Evolutionary conservation across 768 basidiomycete genomes (phyloP).

Genomic region (Collybia mongolica): DNA sequence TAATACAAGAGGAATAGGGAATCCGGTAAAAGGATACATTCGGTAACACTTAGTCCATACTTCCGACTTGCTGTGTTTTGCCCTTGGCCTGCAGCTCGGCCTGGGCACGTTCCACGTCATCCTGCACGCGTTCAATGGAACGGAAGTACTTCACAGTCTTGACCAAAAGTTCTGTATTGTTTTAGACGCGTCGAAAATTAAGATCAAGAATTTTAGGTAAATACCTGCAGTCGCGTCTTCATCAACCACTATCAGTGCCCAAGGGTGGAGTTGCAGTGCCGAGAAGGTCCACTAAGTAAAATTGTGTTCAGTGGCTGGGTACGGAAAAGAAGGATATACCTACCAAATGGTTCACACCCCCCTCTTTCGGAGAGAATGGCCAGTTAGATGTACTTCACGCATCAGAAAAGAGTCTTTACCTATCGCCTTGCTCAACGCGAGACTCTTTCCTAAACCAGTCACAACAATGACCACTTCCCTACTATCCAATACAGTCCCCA

Average conservation of each 20-base stretch:
- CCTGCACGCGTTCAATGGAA: slow-evolving; percentile 84
- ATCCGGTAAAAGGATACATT: no score
- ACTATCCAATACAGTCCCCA: slow-evolving; percentile 81
- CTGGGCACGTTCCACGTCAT: slow-evolving; percentile 71
- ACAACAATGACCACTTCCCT: slow-evolving; percentile 86
- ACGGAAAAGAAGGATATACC: slow-evolving; percentile 14
- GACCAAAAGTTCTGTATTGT: slow-evolving; percentile 71
- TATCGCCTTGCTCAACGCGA: slow-evolving; percentile 86
- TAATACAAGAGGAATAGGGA: no score
- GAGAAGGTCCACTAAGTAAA: slow-evolving; percentile 70
- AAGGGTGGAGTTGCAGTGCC: slow-evolving; percentile 82
- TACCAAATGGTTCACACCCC: slow-evolving; percentile 86
- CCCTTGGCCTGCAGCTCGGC: slow-evolving; percentile 23
- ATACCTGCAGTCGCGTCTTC: slow-evolving; percentile 83
- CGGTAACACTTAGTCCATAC: neutral
- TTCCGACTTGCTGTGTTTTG: neutral
- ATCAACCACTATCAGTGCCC: slow-evolving; percentile 87
- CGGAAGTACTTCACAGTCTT: slow-evolving; percentile 94
- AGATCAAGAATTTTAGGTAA: slow-evolving; percentile 12
- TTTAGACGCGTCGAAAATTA: neutral
- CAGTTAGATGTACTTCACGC: neutral
- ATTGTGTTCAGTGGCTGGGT: neutral
- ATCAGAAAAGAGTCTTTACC: slow-evolving; percentile 36
- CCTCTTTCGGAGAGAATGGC: slow-evolving; percentile 45
- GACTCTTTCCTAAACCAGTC: slow-evolving; percentile 78